Evolutionary conservation across 2,329 filamentous ascomycete genomes (phyloP).

Genomic region (Blumeria hordei): DNA sequence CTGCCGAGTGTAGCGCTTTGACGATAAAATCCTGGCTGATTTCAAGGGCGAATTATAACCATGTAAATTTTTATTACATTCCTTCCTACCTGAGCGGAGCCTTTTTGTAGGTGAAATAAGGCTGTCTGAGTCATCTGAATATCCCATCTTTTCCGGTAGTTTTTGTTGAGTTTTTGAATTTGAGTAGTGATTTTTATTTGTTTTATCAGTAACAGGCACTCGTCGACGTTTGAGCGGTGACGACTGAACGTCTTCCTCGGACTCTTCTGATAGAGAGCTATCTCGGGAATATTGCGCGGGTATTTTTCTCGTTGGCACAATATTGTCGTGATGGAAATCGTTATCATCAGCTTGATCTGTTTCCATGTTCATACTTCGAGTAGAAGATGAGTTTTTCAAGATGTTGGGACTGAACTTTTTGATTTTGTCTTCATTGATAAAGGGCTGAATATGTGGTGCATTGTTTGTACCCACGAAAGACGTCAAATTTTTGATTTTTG

Average conservation of each 20-base stretch:
- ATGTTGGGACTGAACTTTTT: too few species aligned
- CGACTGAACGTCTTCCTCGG: constrained; percentile 5
- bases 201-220: neutral
- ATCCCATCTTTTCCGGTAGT: neutral
- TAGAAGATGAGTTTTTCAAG: too few species aligned
- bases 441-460: neutral
- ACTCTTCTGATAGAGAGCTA: constrained; percentile 1
- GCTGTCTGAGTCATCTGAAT: constrained; percentile 4
- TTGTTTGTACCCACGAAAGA: neutral
- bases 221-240: constrained; percentile 7
- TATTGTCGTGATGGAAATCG: too few species aligned
- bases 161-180: constrained; percentile 6
- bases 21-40: constrained; percentile 1
- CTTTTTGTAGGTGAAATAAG: constrained; percentile 6
- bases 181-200: neutral
- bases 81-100: neutral
- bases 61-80: neutral
- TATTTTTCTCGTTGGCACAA: too few species aligned
- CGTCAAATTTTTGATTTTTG: neutral
- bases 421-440: too few species aligned
- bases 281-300: too few species aligned
- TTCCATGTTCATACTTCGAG: too few species aligned
- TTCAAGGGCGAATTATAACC: neutral
- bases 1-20: constrained; percentile 7
- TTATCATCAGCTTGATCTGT: too few species aligned